A percentile compares a stretch with the other conserved stretches of the same genome.
These are phyloP conservation scores for Neurospora sp. DNA, from an alignment of 495 filamentous ascomycete genomes.

Conservation along the genomic window DNA sequence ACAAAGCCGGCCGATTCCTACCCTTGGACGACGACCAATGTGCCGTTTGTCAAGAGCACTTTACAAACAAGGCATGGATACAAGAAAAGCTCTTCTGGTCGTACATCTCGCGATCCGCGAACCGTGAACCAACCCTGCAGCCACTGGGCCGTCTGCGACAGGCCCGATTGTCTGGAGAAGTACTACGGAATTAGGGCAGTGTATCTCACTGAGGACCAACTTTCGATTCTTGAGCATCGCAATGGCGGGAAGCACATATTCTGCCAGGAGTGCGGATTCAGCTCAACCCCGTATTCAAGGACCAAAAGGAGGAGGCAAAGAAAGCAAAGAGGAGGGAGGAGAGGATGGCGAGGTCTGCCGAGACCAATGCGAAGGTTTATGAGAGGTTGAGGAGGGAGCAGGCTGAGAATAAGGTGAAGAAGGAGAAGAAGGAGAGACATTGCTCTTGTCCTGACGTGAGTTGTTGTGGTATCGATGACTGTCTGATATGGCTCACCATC, in stretches of 20 bases:
- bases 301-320: neutral
- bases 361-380: neutral
- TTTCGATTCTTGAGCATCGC: neutral
- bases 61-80: neutral
- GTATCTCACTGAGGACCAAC: neutral
- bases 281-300: too few species aligned
- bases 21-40: accelerated
- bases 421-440: neutral
- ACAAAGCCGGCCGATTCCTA: neutral
- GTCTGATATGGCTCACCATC: neutral
- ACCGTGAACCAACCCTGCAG: neutral
- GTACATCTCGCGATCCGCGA: neutral
- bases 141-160: neutral
- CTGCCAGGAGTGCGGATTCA: neutral
- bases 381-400: neutral
- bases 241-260: neutral
- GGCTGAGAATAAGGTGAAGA: neutral
- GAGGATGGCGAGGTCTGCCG: neutral
- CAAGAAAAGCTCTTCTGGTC: neutral
- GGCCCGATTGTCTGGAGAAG: neutral
- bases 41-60: neutral
- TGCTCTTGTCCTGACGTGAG: neutral
- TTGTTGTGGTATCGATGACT: neutral
- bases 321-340: neutral
- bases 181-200: neutral